phyloP scores from a whole-genome alignment of 2,329 filamentous ascomycete genomes.

The Cadophora sp. region DNA sequence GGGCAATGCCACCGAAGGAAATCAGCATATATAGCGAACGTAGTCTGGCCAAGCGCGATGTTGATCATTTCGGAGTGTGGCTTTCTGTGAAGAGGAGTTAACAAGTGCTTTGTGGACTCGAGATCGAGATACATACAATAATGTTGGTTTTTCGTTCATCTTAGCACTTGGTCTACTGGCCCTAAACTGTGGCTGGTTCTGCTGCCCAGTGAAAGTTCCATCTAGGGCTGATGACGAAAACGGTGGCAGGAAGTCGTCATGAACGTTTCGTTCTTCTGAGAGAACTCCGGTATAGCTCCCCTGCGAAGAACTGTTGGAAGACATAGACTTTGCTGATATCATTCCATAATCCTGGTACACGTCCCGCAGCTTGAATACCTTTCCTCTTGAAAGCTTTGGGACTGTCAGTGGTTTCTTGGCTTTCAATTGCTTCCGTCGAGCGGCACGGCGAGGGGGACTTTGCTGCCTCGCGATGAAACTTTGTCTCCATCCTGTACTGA shows the following conservation, averaged over 20 bases:
- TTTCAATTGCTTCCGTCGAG: neutral
- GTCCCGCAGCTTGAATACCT: neutral
- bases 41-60: neutral
- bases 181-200: no score
- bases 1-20: conserved; percentile 12
- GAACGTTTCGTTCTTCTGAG: no score
- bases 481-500: neutral
- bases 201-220: no score
- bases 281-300: no score
- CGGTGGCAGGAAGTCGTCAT: no score
- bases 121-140: no score
- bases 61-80: conserved; percentile 11
- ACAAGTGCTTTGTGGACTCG: neutral
- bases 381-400: neutral
- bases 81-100: neutral
- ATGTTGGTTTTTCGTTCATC: no score
- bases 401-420: neutral
- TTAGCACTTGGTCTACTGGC: no score
- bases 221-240: no score
- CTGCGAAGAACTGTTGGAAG: no score
- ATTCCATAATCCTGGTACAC: neutral
- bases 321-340: neutral
- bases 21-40: conserved; percentile 7
- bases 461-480: neutral
- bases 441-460: neutral